Base-by-base conservation (phyloP, 768 basidiomycete genomes). In the Russula foetens region DNA sequence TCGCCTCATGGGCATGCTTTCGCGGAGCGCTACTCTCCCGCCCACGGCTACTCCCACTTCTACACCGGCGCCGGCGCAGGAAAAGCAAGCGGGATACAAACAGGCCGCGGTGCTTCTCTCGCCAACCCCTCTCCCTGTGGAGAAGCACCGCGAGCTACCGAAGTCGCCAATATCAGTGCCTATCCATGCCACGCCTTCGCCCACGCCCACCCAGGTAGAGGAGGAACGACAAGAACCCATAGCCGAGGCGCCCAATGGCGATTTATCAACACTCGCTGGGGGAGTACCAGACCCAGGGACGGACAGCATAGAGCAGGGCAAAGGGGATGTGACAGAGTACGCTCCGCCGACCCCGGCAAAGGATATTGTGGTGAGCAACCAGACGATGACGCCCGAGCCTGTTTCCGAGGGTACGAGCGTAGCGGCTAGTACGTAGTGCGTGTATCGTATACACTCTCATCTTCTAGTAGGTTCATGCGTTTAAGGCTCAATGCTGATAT, bases 1-100 rank as follows among this genome's bases (percentile, higher is more conserved):
- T 47, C 74, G 76, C 55, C 66, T 77, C 66, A 72, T 70, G 64
- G 75, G 74, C 43, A 68, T 77, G 46, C 65, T 77, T 23, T 71
- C 69, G 7, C 65, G 69, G 59, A 5, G 53, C 35, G 15, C 21
- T 2, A 47, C 59, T 7, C 49, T 53, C 15, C 26, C 53, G 17
- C 48, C 47, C 24, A 2, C 44, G 9, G 29, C 63, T 23, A 14
- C 29, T 0, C 38, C 59, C n/a, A 21, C 23, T 2, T 21, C 47
- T 3, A 21, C 28, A 1, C 45, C 35, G 1, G 58, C 21, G 9
- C 19, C 35, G 11, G 41, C 48, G 23, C 55, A 49, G 7, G 55
- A 62, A 39, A 63, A 63, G 68, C 52, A 68, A 65, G 53, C 53
- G 24, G 48, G 69, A 63, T 62, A 47, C 50, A 56, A 73, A 70